Percentiles rank a stretch among this genome's conserved stretches.
phyloP scores from a whole-genome alignment of 257 asterid genomes.

The Fraxinus excelsior region DNA sequence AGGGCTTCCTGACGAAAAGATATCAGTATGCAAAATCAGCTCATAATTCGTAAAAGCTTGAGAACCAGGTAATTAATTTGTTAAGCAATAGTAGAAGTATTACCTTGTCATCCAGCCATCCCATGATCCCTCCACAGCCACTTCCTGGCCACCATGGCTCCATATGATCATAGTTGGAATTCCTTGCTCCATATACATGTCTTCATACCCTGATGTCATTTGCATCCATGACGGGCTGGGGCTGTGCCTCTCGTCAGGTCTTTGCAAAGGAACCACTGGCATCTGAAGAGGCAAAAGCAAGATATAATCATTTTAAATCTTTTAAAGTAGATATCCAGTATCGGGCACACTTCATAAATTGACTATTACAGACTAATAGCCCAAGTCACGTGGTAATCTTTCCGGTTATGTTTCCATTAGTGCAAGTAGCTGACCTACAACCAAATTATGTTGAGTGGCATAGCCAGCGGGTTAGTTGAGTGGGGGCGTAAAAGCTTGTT shows the following conservation, averaged over 20 bases:
- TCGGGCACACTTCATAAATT: not conserved
- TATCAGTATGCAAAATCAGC: conserved; percentile 19
- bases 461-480: no score
- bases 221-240: conserved; percentile 97
- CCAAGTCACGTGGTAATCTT: not conserved
- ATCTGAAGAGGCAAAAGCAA: conserved; percentile 47
- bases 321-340: not conserved
- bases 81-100: not conserved
- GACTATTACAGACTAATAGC: conserved; percentile 5
- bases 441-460: no score
- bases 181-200: conserved; percentile 61
- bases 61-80: not conserved
- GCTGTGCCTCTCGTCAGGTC: conserved; percentile 81
- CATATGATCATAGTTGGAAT: conserved; percentile 95
- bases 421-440: not conserved
- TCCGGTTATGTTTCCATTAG: not conserved
- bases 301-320: conserved; percentile 1
- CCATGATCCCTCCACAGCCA: conserved; percentile 97
- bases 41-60: conserved; percentile 23
- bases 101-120: conserved; percentile 96
- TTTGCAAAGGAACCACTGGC: conserved; percentile 90
- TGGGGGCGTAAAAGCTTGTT: no score
- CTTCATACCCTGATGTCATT: conserved; percentile 62
- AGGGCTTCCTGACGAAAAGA: conserved; percentile 59
- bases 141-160: conserved; percentile 85